Conservation (phyloP, 306 rosid species). For the Corylus heterophylla region DNA sequence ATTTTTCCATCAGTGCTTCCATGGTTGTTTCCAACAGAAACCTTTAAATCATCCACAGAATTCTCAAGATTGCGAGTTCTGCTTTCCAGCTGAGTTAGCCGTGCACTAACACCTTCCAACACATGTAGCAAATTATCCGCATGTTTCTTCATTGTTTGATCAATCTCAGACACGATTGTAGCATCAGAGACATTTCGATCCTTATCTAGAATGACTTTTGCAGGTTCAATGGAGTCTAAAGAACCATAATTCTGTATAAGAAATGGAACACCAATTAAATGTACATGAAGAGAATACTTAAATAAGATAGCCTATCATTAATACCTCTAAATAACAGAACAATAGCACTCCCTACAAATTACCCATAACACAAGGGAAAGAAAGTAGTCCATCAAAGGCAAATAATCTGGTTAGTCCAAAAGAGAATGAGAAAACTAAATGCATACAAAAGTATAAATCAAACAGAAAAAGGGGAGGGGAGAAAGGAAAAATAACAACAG, state of each 20-base stretch:
- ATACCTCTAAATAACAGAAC: slow-evolving; percentile 1
- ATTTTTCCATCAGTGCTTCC: slow-evolving; percentile 78
- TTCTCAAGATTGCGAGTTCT: slow-evolving; percentile 70
- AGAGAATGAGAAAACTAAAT: not conserved
- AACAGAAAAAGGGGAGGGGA: slow-evolving; percentile 4
- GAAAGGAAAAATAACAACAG: slow-evolving; percentile 3
- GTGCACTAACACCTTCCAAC: slow-evolving; percentile 78
- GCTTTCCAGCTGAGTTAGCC: slow-evolving; percentile 77
- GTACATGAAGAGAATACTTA: slow-evolving; percentile 10
- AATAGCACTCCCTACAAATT: not conserved
- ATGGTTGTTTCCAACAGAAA: slow-evolving; percentile 69
- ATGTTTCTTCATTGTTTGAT: slow-evolving; percentile 69
- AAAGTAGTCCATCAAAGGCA: slow-evolving; percentile 1
- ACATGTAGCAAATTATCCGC: slow-evolving; percentile 66
- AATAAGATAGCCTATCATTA: slow-evolving; percentile 10
- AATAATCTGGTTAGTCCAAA: slow-evolving; percentile 5
- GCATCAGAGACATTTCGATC: slow-evolving; percentile 49
- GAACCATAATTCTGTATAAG: slow-evolving; percentile 64
- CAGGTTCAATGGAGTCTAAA: slow-evolving; percentile 67
- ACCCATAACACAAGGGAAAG: not conserved
- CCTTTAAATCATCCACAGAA: slow-evolving; percentile 79
- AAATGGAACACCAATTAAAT: slow-evolving; percentile 22
- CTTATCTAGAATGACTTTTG: slow-evolving; percentile 53
- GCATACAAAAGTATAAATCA: not conserved
- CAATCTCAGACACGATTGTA: slow-evolving; percentile 68